Evolutionary conservation across 2,329 filamentous ascomycete genomes (phyloP), one percentile per base, ranked within the genome.

Genomic region (Apiospora malaysiana): DNA sequence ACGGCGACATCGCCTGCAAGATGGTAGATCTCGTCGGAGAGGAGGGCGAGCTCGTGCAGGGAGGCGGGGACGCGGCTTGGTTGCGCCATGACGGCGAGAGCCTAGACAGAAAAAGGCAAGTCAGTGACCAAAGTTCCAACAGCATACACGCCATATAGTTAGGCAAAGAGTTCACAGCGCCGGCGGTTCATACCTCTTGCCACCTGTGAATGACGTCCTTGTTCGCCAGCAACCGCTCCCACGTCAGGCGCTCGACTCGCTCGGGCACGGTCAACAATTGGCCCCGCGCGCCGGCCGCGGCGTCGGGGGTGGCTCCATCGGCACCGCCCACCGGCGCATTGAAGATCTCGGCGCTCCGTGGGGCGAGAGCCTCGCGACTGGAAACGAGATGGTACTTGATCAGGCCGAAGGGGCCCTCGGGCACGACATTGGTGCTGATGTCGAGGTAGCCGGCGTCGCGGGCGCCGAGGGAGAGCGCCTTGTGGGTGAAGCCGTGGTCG

Each of bases 21-120:
- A 78, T 93, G 94, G 87, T 93, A 93, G 68, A 99, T 97, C 81
- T 99, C 96, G 80, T 98, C 95, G n/a, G 92, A 89, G 5, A 99
- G 89, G 68, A 88, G 85, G 56, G 92, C 91, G 4, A 99, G 88
- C 83, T 98, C 96, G 63, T 87, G 87, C 3, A 98, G 80, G 0
- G 94, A 95, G 10, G 89, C 83, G 0, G 94, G 89, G 45, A 97
- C 87, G 80, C 95, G 92, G 72, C 87, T 89, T 0, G 94, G 93
- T 71, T 97, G 91, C 5, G 94, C 94, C 93, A 98, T 97, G 73
- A 97, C 85, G 4, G 94, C 94, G 2, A 98, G 87, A 63, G 95
- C 96, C 92, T 96, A 72, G 69, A 63, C n/a, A 63, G 32, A n/a
- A n/a, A 40, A 63, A 40, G 27, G 56, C 7, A 32, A 49, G 25